Conservation (phyloP, 2,329 filamentous ascomycete species). For the Pseudogymnoascus sp. region DNA sequence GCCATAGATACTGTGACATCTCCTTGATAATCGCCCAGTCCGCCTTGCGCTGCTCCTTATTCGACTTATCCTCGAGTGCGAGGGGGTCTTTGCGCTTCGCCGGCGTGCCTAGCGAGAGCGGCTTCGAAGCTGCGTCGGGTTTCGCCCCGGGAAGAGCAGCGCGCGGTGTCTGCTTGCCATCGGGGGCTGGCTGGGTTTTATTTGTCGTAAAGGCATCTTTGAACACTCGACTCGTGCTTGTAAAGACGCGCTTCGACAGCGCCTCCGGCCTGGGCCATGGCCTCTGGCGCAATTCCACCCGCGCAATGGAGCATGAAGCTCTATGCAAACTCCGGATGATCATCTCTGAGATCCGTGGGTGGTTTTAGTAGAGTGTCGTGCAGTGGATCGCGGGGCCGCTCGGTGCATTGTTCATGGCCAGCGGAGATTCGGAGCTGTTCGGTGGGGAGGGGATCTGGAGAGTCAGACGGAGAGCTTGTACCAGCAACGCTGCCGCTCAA, state of each 20-base stretch:
- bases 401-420: background rate
- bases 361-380: background rate
- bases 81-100: constrained; percentile 43
- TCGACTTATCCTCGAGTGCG: constrained; percentile 57
- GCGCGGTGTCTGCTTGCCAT: constrained; percentile 17
- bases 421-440: constrained; percentile 6
- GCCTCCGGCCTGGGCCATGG: constrained; percentile 17
- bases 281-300: constrained; percentile 16
- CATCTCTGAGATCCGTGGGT: constrained; percentile 16
- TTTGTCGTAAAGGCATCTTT: constrained; percentile 18
- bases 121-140: constrained; percentile 20
- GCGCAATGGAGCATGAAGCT: constrained; percentile 23
- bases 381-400: background rate
- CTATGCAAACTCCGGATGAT: constrained; percentile 22
- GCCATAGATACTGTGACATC: constrained; percentile 95
- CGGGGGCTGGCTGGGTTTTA: constrained; percentile 14
- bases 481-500: background rate
- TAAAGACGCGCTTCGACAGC: constrained; percentile 23
- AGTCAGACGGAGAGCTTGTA: background rate
- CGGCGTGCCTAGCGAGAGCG: constrained; percentile 14
- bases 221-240: constrained; percentile 18
- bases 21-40: constrained; percentile 99
- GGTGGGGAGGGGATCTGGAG: background rate
- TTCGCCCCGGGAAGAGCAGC: constrained; percentile 18
- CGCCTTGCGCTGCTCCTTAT: constrained; percentile 85